Evolutionary conservation across 1,139 yeast genomes (phyloP).

Genomic region (Yamadazyma sp.): DNA sequence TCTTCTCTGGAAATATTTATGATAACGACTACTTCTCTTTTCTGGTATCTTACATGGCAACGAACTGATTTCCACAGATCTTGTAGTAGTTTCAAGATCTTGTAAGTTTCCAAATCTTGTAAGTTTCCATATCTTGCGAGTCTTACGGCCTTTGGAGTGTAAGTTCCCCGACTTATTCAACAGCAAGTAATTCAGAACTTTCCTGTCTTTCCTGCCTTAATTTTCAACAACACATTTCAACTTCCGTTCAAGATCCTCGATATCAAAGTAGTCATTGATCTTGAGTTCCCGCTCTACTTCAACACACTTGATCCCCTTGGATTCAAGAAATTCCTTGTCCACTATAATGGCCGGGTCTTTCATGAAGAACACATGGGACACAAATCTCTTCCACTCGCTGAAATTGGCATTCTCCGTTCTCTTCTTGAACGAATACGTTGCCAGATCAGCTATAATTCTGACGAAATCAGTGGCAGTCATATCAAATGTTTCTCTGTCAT

Average conservation of each 20-base stretch:
- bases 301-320: slow-evolving; percentile 48
- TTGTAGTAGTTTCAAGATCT: too few relatives aligned
- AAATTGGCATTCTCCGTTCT: slow-evolving; percentile 6
- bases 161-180: too few relatives aligned
- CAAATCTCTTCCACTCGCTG: slow-evolving; percentile 39
- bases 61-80: too few relatives aligned
- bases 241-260: slow-evolving; percentile 34
- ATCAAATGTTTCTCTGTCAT: slow-evolving; percentile 75
- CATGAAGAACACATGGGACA: slow-evolving; percentile 60
- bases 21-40: too few relatives aligned
- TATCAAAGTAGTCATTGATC: slow-evolving; percentile 34
- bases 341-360: slow-evolving; percentile 47
- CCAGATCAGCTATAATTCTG: slow-evolving; percentile 51
- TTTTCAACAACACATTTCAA: slow-evolving; percentile 15
- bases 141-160: too few relatives aligned
- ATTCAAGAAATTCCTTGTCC: slow-evolving; percentile 36
- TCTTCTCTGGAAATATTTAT: too few relatives aligned
- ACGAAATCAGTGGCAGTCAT: slow-evolving; percentile 62
- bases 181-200: too few relatives aligned
- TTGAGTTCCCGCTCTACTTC: slow-evolving; percentile 30
- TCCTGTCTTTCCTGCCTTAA: too few relatives aligned
- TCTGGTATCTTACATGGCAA: too few relatives aligned
- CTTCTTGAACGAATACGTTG: slow-evolving; percentile 34
- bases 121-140: too few relatives aligned
- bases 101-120: too few relatives aligned